Conservation (phyloP, 768 basidiomycete species). For the Russula brevipes region DNA sequence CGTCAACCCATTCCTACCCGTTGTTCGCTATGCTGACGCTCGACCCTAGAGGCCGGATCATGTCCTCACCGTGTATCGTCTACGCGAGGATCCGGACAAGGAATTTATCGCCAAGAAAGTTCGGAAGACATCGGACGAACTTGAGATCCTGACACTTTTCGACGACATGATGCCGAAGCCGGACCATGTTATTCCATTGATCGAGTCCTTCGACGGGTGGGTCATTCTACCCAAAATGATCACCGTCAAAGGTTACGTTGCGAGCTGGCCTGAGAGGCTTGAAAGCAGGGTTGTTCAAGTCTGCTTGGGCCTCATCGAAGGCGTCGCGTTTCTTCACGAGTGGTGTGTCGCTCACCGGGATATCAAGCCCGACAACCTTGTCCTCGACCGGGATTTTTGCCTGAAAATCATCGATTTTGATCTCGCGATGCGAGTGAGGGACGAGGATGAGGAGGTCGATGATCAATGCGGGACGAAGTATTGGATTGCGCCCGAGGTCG, state of each 20-base stretch:
- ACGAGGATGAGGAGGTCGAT: no score
- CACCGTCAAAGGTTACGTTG: not conserved
- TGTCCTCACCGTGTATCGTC: not conserved
- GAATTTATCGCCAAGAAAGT: not conserved
- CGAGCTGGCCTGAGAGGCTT: not conserved
- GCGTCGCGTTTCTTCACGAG: not conserved
- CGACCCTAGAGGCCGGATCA: not conserved
- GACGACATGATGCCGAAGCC: not conserved
- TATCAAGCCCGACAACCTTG: not conserved
- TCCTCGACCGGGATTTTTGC: not conserved
- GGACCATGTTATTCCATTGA: not conserved
- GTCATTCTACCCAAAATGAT: not conserved
- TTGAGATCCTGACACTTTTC: not conserved
- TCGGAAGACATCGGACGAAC: not conserved
- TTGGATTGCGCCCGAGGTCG: no score
- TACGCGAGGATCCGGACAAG: not conserved
- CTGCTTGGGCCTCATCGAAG: conserved; percentile 17
- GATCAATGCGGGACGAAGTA: no score
- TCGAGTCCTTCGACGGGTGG: not conserved
- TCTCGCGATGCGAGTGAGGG: no score
- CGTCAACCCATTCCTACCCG: not conserved
- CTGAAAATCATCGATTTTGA: no score
- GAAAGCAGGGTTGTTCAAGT: not conserved
- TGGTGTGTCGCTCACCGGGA: not conserved
- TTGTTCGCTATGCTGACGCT: not conserved